These are phyloP conservation scores for Dictyostelium firmibasis DNA, from an alignment of 78 protist species.

Conservation along the genomic window DNA sequence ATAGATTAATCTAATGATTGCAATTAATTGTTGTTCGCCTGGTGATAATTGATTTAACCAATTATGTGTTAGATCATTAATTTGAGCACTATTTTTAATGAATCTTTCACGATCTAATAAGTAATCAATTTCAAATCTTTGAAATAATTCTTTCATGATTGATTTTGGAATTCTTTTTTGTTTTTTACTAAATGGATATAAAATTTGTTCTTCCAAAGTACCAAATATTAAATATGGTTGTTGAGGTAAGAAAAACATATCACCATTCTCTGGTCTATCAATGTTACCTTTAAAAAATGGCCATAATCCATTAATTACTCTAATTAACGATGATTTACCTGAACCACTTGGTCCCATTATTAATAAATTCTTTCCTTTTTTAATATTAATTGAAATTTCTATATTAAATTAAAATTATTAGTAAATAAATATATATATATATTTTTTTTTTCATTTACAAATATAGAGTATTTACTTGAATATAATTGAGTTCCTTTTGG, in stretches of 20 bases:
- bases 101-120: conserved; percentile 38
- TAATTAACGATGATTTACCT: conserved; percentile 81
- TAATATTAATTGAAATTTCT: conserved; percentile 38
- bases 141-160: background rate
- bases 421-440: no score
- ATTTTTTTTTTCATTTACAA: background rate
- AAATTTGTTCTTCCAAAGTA: conserved; percentile 69
- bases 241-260: conserved; percentile 58
- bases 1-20: conserved; percentile 48
- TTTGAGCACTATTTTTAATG: background rate
- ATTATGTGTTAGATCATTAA: conserved; percentile 65
- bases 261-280: conserved; percentile 6
- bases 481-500: conserved; percentile 63
- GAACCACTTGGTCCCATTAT: conserved; percentile 84
- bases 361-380: conserved; percentile 47
- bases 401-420: no score
- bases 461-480: no score
- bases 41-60: conserved; percentile 77
- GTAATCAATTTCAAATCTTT: conserved; percentile 2
- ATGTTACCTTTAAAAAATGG: conserved; percentile 69
- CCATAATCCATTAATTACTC: conserved; percentile 77
- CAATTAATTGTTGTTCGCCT: conserved; percentile 83
- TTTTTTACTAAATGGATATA: conserved; percentile 52
- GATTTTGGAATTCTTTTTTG: background rate
- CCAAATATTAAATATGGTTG: conserved; percentile 76